Conservation (phyloP, 306 rosid species). For the Sechiopsis laciniata region DNA sequence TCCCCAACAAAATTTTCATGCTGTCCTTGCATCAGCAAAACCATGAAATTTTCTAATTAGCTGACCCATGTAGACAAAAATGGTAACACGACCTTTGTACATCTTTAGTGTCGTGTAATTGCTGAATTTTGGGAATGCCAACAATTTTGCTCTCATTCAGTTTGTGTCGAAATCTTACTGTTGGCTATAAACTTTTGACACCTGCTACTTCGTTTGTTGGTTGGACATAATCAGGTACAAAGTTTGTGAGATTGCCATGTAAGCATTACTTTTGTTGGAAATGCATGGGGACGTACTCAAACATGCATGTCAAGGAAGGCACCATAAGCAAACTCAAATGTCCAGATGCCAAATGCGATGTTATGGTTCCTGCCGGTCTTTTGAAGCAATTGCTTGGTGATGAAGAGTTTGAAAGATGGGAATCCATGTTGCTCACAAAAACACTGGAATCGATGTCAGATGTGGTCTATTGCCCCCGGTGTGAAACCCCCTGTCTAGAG, state of each 20-base stretch:
- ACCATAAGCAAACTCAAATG: slow-evolving; percentile 62
- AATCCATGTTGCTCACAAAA: slow-evolving; percentile 58
- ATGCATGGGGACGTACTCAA: slow-evolving; percentile 71
- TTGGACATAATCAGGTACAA: slow-evolving; percentile 42
- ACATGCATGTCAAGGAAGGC: slow-evolving; percentile 81
- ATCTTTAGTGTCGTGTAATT: not conserved
- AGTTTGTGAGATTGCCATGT: slow-evolving; percentile 62
- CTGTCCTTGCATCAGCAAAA: not conserved
- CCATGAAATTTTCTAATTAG: not conserved
- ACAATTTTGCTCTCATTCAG: not conserved
- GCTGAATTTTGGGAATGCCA: slow-evolving; percentile 8
- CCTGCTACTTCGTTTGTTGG: not conserved
- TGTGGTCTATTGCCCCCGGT: slow-evolving; percentile 73
- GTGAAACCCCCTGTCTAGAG: slow-evolving; percentile 82
- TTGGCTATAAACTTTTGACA: not conserved
- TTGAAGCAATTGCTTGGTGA: slow-evolving; percentile 59
- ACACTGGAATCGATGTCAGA: slow-evolving; percentile 80
- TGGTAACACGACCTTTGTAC: slow-evolving; percentile 2
- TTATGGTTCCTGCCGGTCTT: slow-evolving; percentile 65
- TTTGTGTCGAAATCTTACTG: not conserved
- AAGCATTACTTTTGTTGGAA: slow-evolving; percentile 77
- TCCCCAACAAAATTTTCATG: not conserved
- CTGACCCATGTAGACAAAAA: not conserved
- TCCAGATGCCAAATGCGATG: slow-evolving; percentile 58
- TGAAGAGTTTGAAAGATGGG: slow-evolving; percentile 77